A percentile compares a stretch with the other conserved stretches of the same genome.
These are phyloP conservation scores for Macrolepiota albuminosa DNA, from an alignment of 768 basidiomycete species.

Conservation along the genomic window DNA sequence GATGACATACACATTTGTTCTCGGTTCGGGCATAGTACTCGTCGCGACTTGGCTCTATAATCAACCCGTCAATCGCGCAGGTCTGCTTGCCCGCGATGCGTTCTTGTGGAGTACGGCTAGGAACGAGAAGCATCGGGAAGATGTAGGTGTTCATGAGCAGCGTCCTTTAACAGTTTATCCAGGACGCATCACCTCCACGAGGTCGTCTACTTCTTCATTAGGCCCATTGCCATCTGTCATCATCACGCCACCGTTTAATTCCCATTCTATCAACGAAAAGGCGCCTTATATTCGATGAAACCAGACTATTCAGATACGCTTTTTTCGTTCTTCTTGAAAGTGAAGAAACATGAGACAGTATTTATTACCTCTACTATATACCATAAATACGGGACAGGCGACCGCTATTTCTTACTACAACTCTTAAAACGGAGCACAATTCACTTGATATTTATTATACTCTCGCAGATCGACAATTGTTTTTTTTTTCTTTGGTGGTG, in stretches of 20 bases:
- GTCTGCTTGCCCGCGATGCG: constrained; percentile 10
- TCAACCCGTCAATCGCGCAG: constrained; percentile 41
- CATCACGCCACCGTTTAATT: constrained; percentile 19
- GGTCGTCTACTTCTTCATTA: constrained; percentile 28
- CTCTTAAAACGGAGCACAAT: neutral
- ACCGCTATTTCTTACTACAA: neutral
- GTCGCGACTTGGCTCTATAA: constrained; percentile 93
- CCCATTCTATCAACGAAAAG: constrained; percentile 15
- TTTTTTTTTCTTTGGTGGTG: no score
- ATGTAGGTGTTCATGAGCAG: constrained; percentile 6
- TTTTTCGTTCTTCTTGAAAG: neutral
- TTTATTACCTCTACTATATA: neutral
- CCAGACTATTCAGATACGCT: neutral
- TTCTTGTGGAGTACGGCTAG: constrained; percentile 18
- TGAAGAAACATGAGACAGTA: neutral
- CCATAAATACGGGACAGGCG: neutral
- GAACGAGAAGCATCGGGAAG: constrained; percentile 20
- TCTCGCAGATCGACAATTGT: neutral
- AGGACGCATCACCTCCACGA: constrained; percentile 22
- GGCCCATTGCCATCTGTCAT: constrained; percentile 21
- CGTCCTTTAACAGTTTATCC: constrained; percentile 17
- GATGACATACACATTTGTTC: constrained; percentile 80
- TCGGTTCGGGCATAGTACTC: constrained; percentile 81
- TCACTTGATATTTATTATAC: neutral
- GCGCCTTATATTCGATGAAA: constrained; percentile 12